These are phyloP conservation scores for Suhomyces taliae DNA, from an alignment of 1,139 yeast species.

Conservation along the genomic window DNA sequence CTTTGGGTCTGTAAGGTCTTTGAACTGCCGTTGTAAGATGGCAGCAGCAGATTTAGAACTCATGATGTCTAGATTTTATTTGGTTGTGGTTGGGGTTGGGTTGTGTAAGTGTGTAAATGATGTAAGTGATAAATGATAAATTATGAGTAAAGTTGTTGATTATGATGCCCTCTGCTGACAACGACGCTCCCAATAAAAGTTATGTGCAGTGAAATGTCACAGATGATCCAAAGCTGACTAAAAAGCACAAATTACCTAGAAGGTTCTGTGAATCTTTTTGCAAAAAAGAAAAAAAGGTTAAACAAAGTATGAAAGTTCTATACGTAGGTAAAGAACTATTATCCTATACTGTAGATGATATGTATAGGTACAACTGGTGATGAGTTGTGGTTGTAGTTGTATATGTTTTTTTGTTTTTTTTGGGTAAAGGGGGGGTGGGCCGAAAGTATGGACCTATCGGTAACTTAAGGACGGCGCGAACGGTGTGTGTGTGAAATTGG, in stretches of 20 bases:
- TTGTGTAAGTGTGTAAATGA: neutral
- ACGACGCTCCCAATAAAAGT: neutral
- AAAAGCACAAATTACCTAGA: too few relatives aligned
- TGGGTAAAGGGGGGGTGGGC: neutral
- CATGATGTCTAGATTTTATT: conserved; percentile 22
- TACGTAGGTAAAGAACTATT: too few relatives aligned
- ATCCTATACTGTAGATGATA: too few relatives aligned
- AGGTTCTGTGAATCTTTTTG: too few relatives aligned
- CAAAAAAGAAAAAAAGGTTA: too few relatives aligned
- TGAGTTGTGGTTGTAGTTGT: neutral
- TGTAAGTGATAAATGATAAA: too few relatives aligned
- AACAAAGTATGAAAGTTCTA: too few relatives aligned
- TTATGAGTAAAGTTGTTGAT: neutral
- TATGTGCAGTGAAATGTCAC: neutral
- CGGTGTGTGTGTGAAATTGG: neutral
- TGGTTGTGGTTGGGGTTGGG: neutral
- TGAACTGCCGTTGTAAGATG: conserved; percentile 86
- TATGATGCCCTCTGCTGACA: neutral
- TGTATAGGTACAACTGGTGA: neutral
- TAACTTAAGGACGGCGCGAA: neutral
- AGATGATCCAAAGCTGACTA: neutral
- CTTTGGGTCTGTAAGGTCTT: conserved; percentile 90
- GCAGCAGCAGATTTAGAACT: conserved; percentile 65
- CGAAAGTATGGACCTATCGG: neutral
- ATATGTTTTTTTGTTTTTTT: neutral